Evolutionary conservation across 768 basidiomycete genomes (phyloP).

Genomic region (Boletus barrowsii): DNA sequence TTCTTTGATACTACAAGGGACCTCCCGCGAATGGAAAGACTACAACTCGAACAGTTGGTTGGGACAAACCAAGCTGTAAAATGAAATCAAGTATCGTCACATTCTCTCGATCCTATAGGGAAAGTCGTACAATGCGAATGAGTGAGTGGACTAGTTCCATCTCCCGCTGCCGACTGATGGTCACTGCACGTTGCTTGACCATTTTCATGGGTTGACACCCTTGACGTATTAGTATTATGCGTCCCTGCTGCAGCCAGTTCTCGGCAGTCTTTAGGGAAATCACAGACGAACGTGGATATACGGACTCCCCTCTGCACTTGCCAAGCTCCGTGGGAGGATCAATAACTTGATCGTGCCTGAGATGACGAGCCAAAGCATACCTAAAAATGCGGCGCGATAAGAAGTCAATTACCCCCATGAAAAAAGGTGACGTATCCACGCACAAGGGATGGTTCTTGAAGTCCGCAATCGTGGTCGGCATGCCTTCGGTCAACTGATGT

Average conservation of each 20-base stretch:
- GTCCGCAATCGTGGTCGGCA: slow-evolving; percentile 86
- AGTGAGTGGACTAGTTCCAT: too few species aligned
- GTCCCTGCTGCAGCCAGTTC: slow-evolving; percentile 91
- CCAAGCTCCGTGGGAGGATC: slow-evolving; percentile 81
- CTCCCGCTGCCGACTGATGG: slow-evolving; percentile 74
- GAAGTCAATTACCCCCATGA: not conserved
- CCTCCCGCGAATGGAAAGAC: too few species aligned
- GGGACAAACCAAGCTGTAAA: too few species aligned
- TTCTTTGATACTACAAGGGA: too few species aligned
- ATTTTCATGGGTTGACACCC: slow-evolving; percentile 86
- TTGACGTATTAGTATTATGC: slow-evolving; percentile 62
- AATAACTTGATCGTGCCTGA: slow-evolving; percentile 85
- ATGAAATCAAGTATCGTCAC: too few species aligned
- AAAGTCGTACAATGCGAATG: too few species aligned
- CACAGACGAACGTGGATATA: slow-evolving; percentile 83
- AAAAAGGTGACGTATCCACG: slow-evolving; percentile 4
- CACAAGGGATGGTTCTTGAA: slow-evolving; percentile 97
- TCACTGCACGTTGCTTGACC: slow-evolving; percentile 82
- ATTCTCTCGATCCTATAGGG: too few species aligned
- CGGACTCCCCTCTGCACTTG: slow-evolving; percentile 89
- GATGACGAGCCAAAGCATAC: slow-evolving; percentile 82
- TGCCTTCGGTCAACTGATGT: slow-evolving; percentile 80
- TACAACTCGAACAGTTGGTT: too few species aligned
- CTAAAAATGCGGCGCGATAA: slow-evolving; percentile 36
- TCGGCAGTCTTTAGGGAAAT: slow-evolving; percentile 87